Conservation (phyloP, 768 basidiomycete species). For the Amanita inopinata region DNA sequence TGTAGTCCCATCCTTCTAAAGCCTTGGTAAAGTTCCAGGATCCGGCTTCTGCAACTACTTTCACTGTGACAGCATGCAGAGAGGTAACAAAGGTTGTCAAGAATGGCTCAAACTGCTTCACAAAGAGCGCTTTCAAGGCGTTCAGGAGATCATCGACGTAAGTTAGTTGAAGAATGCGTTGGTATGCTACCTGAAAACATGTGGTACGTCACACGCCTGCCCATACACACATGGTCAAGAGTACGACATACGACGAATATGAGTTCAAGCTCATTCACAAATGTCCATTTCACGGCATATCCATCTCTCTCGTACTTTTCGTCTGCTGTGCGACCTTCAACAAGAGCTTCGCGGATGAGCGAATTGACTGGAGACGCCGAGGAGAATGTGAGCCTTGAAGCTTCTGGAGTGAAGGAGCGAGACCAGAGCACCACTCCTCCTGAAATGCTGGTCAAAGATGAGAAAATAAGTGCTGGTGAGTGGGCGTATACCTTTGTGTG, state of each 20-base stretch:
- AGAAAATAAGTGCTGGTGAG: not conserved
- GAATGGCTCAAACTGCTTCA: conserved; percentile 81
- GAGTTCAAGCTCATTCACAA: conserved; percentile 90
- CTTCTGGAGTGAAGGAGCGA: conserved; percentile 86
- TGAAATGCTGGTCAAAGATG: conserved; percentile 21
- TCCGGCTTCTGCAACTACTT: conserved; percentile 28
- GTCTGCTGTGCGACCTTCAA: conserved; percentile 78
- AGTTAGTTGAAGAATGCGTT: conserved; percentile 88
- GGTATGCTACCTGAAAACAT: conserved; percentile 75
- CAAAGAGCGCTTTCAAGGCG: conserved; percentile 74
- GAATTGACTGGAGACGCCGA: conserved; percentile 79
- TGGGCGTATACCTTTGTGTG: conserved; percentile 69
- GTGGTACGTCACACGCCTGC: conserved; percentile 5
- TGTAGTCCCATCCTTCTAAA: conserved; percentile 71
- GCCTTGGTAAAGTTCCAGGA: conserved; percentile 63
- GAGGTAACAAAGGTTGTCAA: conserved; percentile 78
- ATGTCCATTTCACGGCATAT: conserved; percentile 89
- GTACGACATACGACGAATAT: conserved; percentile 79
- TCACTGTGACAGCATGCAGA: conserved; percentile 50
- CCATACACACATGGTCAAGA: not conserved
- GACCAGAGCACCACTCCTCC: conserved; percentile 95
- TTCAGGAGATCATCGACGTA: conserved; percentile 86
- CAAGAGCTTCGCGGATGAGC: conserved; percentile 82
- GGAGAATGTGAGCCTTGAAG: conserved; percentile 56
- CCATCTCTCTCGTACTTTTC: conserved; percentile 90